phyloP scores from a whole-genome alignment of 257 asterid species.

The Buddleja alternifolia region DNA sequence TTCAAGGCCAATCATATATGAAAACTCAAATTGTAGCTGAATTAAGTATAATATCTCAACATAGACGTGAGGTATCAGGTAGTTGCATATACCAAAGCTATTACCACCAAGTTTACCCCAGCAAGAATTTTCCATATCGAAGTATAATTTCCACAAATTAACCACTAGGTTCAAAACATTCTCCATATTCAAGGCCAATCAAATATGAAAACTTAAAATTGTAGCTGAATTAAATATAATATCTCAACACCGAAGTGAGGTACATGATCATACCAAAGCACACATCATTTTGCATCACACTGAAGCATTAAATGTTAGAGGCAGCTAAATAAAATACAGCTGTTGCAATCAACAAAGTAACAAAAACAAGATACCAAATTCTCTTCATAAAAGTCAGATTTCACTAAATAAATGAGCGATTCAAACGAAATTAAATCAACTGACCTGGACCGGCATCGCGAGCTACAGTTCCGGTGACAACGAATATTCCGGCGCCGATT shows the following conservation, averaged over 20 bases:
- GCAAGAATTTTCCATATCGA: neutral
- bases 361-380: neutral
- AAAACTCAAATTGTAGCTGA: neutral
- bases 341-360: neutral
- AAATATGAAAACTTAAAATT: neutral
- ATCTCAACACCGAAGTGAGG: constrained; percentile 7
- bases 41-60: neutral
- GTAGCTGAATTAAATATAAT: neutral
- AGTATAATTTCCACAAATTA: neutral
- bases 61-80: neutral
- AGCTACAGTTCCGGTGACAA: constrained; percentile 91
- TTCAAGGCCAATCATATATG: neutral
- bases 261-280: neutral
- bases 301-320: neutral
- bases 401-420: too few species aligned
- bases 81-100: neutral
- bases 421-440: constrained; percentile 19
- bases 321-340: neutral
- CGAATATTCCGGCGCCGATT: constrained; percentile 90
- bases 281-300: neutral
- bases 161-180: neutral
- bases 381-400: too few species aligned
- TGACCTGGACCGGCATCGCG: constrained; percentile 89
- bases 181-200: neutral
- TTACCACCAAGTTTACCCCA: too few species aligned